Evolutionary conservation across 495 filamentous ascomycete species (phyloP).

Genomic region (Hyaloscypha hepaticicola): DNA sequence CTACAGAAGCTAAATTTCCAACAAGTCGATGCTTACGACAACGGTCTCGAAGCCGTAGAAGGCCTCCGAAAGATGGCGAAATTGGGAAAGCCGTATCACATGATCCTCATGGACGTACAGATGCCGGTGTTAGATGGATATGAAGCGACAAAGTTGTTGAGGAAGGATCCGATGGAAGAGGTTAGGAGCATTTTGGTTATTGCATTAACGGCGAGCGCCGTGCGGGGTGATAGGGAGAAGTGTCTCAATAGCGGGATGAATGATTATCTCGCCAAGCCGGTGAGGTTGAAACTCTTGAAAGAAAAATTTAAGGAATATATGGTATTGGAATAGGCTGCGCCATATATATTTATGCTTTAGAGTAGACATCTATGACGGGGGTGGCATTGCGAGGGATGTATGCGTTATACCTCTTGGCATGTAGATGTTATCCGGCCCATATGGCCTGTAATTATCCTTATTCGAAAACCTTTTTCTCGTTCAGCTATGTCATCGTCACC

Average conservation of each 20-base stretch:
- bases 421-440: not conserved
- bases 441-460: not conserved
- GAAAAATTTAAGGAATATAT: constrained; percentile 37
- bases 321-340: not conserved
- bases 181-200: constrained; percentile 81
- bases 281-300: constrained; percentile 68
- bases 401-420: not conserved
- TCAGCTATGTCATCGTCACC: not conserved
- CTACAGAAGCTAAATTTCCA: constrained; percentile 77
- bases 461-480: not conserved
- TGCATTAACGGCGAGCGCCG: constrained; percentile 89
- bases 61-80: constrained; percentile 67
- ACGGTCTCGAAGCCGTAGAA: constrained; percentile 82
- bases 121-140: constrained; percentile 94
- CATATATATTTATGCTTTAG: not conserved
- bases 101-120: constrained; percentile 92
- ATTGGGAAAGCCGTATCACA: constrained; percentile 67
- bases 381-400: not conserved
- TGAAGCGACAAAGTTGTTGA: constrained; percentile 78
- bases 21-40: constrained; percentile 75
- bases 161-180: constrained; percentile 66
- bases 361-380: not conserved
- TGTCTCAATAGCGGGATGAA: constrained; percentile 93
- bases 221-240: constrained; percentile 87
- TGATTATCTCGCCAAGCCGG: constrained; percentile 90